A percentile compares a stretch with the other conserved stretches of the same genome.
These are phyloP conservation scores for Inga laurina DNA, from an alignment of 306 rosid genomes.

Conservation along the genomic window DNA sequence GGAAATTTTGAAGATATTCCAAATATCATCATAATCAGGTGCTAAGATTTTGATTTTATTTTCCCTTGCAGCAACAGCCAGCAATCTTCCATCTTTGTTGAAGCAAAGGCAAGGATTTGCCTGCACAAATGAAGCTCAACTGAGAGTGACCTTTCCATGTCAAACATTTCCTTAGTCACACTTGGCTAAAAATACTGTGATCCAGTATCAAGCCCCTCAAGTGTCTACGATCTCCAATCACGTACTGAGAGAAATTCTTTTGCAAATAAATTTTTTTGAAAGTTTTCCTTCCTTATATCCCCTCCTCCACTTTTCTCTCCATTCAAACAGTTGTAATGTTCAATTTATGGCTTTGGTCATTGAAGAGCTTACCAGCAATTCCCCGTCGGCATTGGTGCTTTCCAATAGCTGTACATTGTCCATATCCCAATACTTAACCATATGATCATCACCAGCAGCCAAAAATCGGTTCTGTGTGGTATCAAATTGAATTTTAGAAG, in stretches of 20 bases:
- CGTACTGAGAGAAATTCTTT: too few relatives aligned
- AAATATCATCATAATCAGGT: slow-evolving; percentile 7
- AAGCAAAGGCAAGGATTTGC: slow-evolving; percentile 46
- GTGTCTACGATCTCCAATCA: not conserved
- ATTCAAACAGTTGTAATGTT: not conserved
- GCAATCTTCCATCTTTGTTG: slow-evolving; percentile 48
- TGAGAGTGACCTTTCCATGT: not conserved
- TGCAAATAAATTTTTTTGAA: too few relatives aligned
- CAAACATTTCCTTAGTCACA: not conserved
- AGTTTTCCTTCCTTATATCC: too few relatives aligned
- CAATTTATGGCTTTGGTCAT: not conserved
- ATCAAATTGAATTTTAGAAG: slow-evolving; percentile 38
- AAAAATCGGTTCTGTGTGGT: slow-evolving; percentile 33
- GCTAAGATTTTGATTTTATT: slow-evolving; percentile 50
- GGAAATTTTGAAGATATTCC: slow-evolving; percentile 29
- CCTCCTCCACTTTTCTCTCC: too few relatives aligned
- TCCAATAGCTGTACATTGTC: slow-evolving; percentile 35
- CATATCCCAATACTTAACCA: slow-evolving; percentile 53
- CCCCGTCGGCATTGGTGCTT: slow-evolving; percentile 33
- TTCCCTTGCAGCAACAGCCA: slow-evolving; percentile 54
- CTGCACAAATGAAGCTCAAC: slow-evolving; percentile 31
- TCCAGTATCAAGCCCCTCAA: too few relatives aligned
- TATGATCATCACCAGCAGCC: slow-evolving; percentile 48
- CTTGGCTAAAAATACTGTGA: not conserved
- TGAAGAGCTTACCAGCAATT: slow-evolving; percentile 35